These are phyloP conservation scores for Fusarium avenaceum DNA, from an alignment of 2,329 filamentous ascomycete genomes.

Conservation along the genomic window DNA sequence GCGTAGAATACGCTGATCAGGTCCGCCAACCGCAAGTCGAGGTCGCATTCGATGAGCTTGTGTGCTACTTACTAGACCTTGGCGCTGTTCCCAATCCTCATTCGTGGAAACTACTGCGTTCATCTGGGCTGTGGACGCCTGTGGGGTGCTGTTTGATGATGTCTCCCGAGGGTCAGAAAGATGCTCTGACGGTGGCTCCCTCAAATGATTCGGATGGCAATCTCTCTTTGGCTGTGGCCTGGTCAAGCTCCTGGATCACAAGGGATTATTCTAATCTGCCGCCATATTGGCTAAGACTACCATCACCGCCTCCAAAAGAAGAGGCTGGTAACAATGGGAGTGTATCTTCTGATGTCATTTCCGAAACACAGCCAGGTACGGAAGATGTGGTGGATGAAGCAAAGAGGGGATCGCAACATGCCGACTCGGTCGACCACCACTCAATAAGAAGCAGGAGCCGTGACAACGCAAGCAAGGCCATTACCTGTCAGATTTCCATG, in stretches of 20 bases:
- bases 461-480: constrained; percentile 49
- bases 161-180: constrained; percentile 63
- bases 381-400: constrained; percentile 5
- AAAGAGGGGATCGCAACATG: not conserved
- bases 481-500: constrained; percentile 64
- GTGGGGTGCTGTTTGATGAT: constrained; percentile 69
- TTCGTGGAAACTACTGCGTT: constrained; percentile 69
- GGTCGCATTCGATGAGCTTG: constrained; percentile 69
- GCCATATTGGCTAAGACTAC: constrained; percentile 70
- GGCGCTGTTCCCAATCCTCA: constrained; percentile 72
- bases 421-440: too few relatives aligned
- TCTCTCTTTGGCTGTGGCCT: constrained; percentile 68
- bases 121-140: constrained; percentile 72
- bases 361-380: not conserved
- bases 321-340: not conserved
- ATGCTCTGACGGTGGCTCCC: constrained; percentile 66
- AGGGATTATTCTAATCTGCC: constrained; percentile 66
- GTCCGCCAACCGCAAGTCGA: constrained; percentile 67
- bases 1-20: constrained; percentile 72
- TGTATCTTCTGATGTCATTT: not conserved
- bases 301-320: constrained; percentile 48
- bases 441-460: constrained; percentile 36
- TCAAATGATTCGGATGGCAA: constrained; percentile 72
- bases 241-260: constrained; percentile 67
- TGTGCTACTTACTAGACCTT: constrained; percentile 73